Conservation (phyloP, 2,329 filamentous ascomycete species). For the Ceratocystis colombiana region DNA sequence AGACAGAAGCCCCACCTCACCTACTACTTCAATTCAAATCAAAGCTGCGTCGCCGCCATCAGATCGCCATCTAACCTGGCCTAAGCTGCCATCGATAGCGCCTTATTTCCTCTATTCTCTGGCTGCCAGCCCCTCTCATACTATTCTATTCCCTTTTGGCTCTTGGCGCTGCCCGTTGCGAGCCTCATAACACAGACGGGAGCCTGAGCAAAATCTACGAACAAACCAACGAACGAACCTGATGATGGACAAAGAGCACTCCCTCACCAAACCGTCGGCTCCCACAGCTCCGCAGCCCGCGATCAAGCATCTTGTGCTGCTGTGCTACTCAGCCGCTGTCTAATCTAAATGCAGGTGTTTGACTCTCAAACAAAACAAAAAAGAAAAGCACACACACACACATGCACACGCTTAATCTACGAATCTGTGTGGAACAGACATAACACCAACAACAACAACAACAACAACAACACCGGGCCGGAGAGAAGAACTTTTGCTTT, state of each 20-base stretch:
- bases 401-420: not conserved
- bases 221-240: no score
- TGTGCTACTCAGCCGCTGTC: not conserved
- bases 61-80: slow-evolving; percentile 2
- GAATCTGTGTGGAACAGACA: not conserved
- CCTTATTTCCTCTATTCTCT: not conserved
- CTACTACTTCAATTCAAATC: no score
- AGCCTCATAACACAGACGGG: not conserved
- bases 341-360: not conserved
- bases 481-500: no score
- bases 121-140: not conserved
- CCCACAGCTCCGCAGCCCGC: no score
- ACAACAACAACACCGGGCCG: not conserved
- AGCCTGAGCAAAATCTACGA: no score
- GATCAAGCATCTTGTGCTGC: not conserved
- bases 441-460: not conserved
- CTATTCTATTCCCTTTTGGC: not conserved
- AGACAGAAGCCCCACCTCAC: no score
- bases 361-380: not conserved
- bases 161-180: not conserved
- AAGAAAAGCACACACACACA: not conserved
- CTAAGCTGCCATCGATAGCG: not conserved
- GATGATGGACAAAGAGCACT: no score
- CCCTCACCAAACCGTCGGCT: no score
- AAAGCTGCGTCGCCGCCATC: not conserved